A percentile compares a stretch with the other conserved stretches of the same genome.
Evolutionary conservation across 495 filamentous ascomycete genomes (phyloP).

Genomic region (Penicillium canariense): DNA sequence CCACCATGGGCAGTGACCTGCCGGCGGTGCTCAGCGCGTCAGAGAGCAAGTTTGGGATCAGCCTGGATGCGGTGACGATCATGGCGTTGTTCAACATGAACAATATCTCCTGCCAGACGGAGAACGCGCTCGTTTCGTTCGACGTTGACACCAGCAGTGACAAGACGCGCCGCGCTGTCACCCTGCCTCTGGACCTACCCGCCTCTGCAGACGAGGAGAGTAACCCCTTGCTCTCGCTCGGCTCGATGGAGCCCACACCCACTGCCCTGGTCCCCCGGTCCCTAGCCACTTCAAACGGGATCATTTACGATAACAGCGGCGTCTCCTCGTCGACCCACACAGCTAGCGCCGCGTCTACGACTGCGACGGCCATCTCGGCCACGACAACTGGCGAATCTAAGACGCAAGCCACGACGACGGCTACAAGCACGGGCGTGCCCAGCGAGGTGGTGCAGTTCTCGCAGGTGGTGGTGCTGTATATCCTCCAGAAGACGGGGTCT

Average conservation of each 20-base stretch:
- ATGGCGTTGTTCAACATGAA: slow-evolving; percentile 72
- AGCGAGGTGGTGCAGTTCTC: slow-evolving; percentile 42
- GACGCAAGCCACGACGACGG: neutral
- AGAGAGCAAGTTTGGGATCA: slow-evolving; percentile 68
- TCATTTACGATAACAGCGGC: slow-evolving; percentile 36
- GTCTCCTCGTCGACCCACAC: slow-evolving; percentile 12
- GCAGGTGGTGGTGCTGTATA: slow-evolving; percentile 47
- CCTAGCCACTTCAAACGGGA: slow-evolving; percentile 42
- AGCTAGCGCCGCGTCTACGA: slow-evolving; percentile 7
- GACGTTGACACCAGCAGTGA: slow-evolving; percentile 34
- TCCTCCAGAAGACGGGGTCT: slow-evolving; percentile 47
- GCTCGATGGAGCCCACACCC: slow-evolving; percentile 13
- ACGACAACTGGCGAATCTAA: slow-evolving; percentile 9
- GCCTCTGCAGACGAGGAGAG: neutral
- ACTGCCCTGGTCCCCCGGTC: slow-evolving; percentile 33
- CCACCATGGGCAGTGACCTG: slow-evolving; percentile 77
- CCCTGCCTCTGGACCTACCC: slow-evolving; percentile 3
- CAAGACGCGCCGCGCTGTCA: slow-evolving; percentile 29
- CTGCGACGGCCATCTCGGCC: slow-evolving; percentile 13
- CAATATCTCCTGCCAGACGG: slow-evolving; percentile 70
- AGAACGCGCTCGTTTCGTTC: slow-evolving; percentile 87
- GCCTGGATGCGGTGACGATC: slow-evolving; percentile 62
- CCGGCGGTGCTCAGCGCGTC: slow-evolving; percentile 67
- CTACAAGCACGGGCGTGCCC: slow-evolving; percentile 24
- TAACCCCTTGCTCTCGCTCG: slow-evolving; percentile 2